Conservation (phyloP, 306 rosid genomes). For the Castanea mollissima region DNA sequence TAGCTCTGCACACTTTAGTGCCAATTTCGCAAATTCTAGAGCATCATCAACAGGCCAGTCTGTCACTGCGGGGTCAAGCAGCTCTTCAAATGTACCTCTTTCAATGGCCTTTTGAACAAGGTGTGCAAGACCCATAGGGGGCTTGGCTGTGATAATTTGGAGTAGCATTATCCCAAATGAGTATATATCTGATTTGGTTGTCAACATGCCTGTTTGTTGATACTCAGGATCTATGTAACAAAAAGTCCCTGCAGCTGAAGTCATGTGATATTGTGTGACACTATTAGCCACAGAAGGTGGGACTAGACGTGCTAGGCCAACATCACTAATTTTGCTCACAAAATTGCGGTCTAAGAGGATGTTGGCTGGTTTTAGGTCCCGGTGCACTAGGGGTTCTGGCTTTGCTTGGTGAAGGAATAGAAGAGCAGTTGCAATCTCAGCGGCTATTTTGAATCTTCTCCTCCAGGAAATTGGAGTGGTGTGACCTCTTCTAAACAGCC, state of each 20-base stretch:
- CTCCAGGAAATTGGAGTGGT: slow-evolving; percentile 71
- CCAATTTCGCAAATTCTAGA: slow-evolving; percentile 61
- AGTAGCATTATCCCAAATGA: slow-evolving; percentile 80
- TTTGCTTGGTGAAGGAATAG: slow-evolving; percentile 93
- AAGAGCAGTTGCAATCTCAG: slow-evolving; percentile 83
- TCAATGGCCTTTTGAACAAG: slow-evolving; percentile 73
- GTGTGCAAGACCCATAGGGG: slow-evolving; percentile 89
- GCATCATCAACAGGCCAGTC: slow-evolving; percentile 93
- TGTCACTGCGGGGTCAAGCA: slow-evolving; percentile 64
- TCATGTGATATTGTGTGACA: slow-evolving; percentile 83
- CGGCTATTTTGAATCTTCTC: slow-evolving; percentile 69
- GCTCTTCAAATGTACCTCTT: slow-evolving; percentile 46
- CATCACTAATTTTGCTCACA: slow-evolving; percentile 87
- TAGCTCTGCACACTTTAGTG: slow-evolving; percentile 70
- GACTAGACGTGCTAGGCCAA: slow-evolving; percentile 85
- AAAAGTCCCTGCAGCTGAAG: slow-evolving; percentile 96
- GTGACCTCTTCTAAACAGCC: slow-evolving; percentile 58
- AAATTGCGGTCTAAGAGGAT: slow-evolving; percentile 75
- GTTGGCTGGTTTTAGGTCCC: slow-evolving; percentile 96
- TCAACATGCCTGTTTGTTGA: slow-evolving; percentile 79
- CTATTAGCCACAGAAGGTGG: slow-evolving; percentile 71
- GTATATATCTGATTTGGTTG: slow-evolving; percentile 81
- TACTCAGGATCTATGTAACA: slow-evolving; percentile 99
- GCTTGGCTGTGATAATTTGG: slow-evolving; percentile 85
- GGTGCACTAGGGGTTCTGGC: slow-evolving; percentile 94